Percentiles rank a stretch among this genome's conserved stretches.
Evolutionary conservation across 257 asterid genomes (phyloP).

Genomic region (Przewalskia tangutica): DNA sequence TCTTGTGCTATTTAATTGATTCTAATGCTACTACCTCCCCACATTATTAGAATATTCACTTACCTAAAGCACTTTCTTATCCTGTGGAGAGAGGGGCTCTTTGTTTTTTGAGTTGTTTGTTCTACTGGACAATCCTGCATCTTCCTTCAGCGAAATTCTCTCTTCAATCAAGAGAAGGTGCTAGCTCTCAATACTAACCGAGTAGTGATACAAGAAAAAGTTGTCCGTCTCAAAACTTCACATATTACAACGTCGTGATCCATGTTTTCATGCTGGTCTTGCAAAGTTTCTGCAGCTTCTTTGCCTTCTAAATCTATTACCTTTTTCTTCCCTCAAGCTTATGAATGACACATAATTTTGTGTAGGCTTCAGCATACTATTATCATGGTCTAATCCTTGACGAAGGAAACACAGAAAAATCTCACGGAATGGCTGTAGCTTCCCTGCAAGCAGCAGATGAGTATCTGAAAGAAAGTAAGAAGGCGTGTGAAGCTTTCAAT

Average conservation of each 20-base stretch:
- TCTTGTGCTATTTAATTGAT: neutral
- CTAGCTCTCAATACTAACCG: neutral
- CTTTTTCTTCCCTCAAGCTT: neutral
- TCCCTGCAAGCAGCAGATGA: slow-evolving; percentile 97
- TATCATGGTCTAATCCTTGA: slow-evolving; percentile 97
- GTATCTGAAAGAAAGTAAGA: slow-evolving; percentile 90
- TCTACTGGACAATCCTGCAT: neutral
- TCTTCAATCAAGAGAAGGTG: neutral
- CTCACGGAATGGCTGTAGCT: slow-evolving; percentile 97
- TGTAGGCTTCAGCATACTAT: slow-evolving; percentile 90
- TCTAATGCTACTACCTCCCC: neutral
- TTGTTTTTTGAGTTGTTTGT: neutral
- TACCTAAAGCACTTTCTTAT: neutral
- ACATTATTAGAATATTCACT: neutral
- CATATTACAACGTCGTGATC: neutral
- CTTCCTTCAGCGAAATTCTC: neutral
- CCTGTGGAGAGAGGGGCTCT: neutral
- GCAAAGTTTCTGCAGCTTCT: neutral
- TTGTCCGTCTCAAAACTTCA: neutral
- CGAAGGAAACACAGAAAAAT: slow-evolving; percentile 92
- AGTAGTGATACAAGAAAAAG: neutral
- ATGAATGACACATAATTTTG: neutral
- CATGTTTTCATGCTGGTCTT: neutral
- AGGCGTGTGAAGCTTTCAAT: slow-evolving; percentile 73
- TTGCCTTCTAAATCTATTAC: neutral